Evolutionary conservation across 106 monocot species (phyloP).

Genomic region (Posidonia australis): DNA sequence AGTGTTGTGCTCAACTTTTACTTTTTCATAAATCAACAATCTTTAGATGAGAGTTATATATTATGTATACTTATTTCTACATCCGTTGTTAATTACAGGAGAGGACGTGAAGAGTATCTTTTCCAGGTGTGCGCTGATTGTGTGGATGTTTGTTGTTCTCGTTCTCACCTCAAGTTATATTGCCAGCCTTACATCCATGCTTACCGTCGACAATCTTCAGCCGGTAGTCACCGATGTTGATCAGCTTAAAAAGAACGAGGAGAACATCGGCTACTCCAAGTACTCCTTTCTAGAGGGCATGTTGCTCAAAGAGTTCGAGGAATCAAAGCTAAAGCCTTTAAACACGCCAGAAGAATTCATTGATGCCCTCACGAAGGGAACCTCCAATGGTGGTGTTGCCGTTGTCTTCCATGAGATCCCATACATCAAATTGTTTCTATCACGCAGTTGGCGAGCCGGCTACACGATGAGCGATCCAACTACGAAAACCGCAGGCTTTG

Average conservation of each 20-base stretch:
- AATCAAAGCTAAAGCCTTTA: slow-evolving; percentile 14
- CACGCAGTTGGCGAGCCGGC: too few relatives aligned
- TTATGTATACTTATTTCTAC: too few relatives aligned
- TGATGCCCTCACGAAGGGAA: slow-evolving; percentile 34
- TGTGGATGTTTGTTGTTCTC: slow-evolving; percentile 24
- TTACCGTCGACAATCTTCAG: slow-evolving; percentile 17
- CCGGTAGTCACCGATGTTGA: slow-evolving; percentile 6
- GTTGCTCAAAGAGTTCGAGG: slow-evolving; percentile 2
- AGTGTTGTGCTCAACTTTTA: too few relatives aligned
- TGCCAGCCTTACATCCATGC: slow-evolving; percentile 19
- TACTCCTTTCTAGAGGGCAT: slow-evolving; percentile 17
- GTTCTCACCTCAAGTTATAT: slow-evolving; percentile 24
- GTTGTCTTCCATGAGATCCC: too few relatives aligned
- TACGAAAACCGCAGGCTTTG: too few relatives aligned
- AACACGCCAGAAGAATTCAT: slow-evolving; percentile 19
- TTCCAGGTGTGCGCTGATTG: slow-evolving; percentile 11
- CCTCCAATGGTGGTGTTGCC: slow-evolving; percentile 19
- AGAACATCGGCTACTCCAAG: slow-evolving; percentile 12
- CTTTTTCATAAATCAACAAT: too few relatives aligned
- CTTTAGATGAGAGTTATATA: too few relatives aligned
- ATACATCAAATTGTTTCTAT: too few relatives aligned
- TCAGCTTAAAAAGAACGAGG: slow-evolving; percentile 12
- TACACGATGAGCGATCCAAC: too few relatives aligned
- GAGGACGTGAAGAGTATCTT: slow-evolving; percentile 15
- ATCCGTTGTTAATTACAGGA: slow-evolving; percentile 6